These are phyloP conservation scores for Rubus parviflorus DNA, from an alignment of 306 rosid species.

Conservation along the genomic window DNA sequence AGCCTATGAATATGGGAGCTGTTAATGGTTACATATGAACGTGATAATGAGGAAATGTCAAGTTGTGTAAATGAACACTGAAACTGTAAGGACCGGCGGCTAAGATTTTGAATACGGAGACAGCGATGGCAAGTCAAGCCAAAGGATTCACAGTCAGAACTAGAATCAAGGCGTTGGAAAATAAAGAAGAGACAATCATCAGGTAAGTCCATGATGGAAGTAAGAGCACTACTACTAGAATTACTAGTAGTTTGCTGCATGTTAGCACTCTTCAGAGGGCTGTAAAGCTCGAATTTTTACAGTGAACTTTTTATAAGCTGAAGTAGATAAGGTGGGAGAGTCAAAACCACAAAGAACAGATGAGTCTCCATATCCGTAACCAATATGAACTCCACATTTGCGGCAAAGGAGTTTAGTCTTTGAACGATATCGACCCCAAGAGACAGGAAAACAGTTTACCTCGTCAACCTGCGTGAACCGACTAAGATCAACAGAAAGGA, in stretches of 20 bases:
- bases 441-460: slow-evolving; percentile 50
- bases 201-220: slow-evolving; percentile 55
- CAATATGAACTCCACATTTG: slow-evolving; percentile 61
- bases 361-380: slow-evolving; percentile 55
- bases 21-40: slow-evolving; percentile 20
- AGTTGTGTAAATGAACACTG: slow-evolving; percentile 42
- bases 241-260: slow-evolving; percentile 44
- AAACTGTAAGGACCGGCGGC: slow-evolving; percentile 48
- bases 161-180: slow-evolving; percentile 44
- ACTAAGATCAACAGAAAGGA: slow-evolving; percentile 56
- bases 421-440: slow-evolving; percentile 41
- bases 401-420: slow-evolving; percentile 61
- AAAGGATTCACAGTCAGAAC: slow-evolving; percentile 57
- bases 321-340: slow-evolving; percentile 42
- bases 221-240: slow-evolving; percentile 26
- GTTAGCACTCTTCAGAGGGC: slow-evolving; percentile 57
- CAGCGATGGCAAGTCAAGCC: slow-evolving; percentile 61
- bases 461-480: slow-evolving; percentile 68
- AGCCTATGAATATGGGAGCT: slow-evolving; percentile 45
- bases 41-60: slow-evolving; percentile 33
- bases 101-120: slow-evolving; percentile 53
- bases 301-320: slow-evolving; percentile 42
- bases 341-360: slow-evolving; percentile 52
- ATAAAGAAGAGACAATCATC: slow-evolving; percentile 59
- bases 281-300: slow-evolving; percentile 52